Percentiles rank a stretch among this genome's conserved stretches.
These are phyloP conservation scores for Parachlorella kessleri DNA, from an alignment of 139 green algal species.

Conservation along the genomic window DNA sequence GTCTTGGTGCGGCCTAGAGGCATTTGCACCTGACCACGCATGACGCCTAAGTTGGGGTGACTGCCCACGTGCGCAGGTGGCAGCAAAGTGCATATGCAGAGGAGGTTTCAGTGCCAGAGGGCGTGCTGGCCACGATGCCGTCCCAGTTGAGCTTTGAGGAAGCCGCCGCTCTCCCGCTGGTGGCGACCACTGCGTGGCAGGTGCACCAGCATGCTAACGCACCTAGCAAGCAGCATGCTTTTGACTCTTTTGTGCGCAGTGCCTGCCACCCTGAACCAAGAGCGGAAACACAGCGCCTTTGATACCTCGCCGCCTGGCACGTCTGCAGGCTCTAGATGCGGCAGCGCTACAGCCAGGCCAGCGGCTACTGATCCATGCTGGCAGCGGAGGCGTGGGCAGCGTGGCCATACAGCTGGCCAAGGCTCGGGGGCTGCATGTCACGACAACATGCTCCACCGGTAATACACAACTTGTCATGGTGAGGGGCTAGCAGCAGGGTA, in stretches of 20 bases:
- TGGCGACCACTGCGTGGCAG: slow-evolving; percentile 28
- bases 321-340: not conserved
- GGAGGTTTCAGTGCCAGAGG: slow-evolving; percentile 10
- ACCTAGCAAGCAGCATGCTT: too few species aligned
- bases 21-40: not conserved
- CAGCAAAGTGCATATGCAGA: not conserved
- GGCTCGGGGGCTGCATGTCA: not conserved
- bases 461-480: slow-evolving; percentile 7
- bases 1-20: not conserved
- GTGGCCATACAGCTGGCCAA: slow-evolving; percentile 43
- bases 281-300: too few species aligned
- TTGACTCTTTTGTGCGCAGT: too few species aligned
- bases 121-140: slow-evolving; percentile 5
- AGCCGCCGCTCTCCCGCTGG: slow-evolving; percentile 27
- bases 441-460: not conserved
- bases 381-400: slow-evolving; percentile 43
- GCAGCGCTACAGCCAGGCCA: not conserved
- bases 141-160: slow-evolving; percentile 4
- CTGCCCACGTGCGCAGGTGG: not conserved
- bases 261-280: too few species aligned
- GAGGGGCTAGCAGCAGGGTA: too few species aligned
- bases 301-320: too few species aligned
- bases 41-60: not conserved
- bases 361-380: slow-evolving; percentile 48
- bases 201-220: not conserved